Evolutionary conservation across 805 yeast genomes (phyloP).

Genomic region (Blastobotrys chiropterorum): DNA sequence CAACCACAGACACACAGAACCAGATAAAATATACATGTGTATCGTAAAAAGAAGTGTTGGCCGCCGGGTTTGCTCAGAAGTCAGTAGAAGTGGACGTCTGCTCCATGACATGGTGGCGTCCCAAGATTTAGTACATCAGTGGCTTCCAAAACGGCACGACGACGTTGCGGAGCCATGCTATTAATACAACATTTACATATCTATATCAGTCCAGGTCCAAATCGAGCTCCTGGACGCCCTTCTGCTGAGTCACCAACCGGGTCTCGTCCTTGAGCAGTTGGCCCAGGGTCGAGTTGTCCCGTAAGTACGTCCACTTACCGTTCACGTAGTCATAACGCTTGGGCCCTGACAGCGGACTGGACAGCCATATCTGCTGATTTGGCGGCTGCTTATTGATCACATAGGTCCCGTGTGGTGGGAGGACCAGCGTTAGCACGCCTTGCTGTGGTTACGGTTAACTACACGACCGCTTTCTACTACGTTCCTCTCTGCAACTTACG

Average conservation of each 20-base stretch:
- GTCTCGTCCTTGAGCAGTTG: constrained; percentile 50
- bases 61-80: no score
- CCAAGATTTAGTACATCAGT: no score
- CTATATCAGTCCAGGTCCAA: not conserved
- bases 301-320: constrained; percentile 71
- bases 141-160: no score
- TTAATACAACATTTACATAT: no score
- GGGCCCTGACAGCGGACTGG: constrained; percentile 92
- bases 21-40: no score
- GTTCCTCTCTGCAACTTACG: no score
- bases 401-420: constrained; percentile 74
- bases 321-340: constrained; percentile 68
- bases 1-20: no score
- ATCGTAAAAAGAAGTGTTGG: no score
- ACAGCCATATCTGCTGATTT: constrained; percentile 91
- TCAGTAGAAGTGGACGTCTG: no score
- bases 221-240: not conserved
- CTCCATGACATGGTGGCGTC: no score
- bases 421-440: constrained; percentile 74
- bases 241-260: constrained; percentile 19
- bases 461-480: not conserved
- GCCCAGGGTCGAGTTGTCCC: constrained; percentile 53
- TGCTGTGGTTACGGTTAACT: constrained; percentile 37
- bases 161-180: no score
- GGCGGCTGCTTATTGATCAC: constrained; percentile 97